phyloP scores from a whole-genome alignment of 768 basidiomycete species.

The Stropharia rugosoannulata region DNA sequence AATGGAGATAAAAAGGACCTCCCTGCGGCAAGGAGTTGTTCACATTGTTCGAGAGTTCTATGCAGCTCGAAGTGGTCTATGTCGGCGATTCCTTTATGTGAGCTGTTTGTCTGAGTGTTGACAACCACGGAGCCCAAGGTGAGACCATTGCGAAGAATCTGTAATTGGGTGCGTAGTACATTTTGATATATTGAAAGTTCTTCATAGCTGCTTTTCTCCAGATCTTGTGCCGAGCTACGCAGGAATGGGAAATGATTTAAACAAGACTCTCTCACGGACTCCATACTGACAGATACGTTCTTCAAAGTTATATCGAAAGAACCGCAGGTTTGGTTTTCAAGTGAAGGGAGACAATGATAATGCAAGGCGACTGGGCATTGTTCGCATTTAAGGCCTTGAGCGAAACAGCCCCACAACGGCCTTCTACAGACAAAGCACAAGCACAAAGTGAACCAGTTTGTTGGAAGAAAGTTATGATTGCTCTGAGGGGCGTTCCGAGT shows the following conservation, averaged over 20 bases:
- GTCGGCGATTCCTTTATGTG: slow-evolving; percentile 27
- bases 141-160: slow-evolving; percentile 66
- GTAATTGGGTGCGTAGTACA: slow-evolving; percentile 64
- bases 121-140: slow-evolving; percentile 65
- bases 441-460: slow-evolving; percentile 74
- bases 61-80: slow-evolving; percentile 65
- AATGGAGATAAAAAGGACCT: slow-evolving; percentile 41
- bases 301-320: slow-evolving; percentile 35
- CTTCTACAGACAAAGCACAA: slow-evolving; percentile 64
- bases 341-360: slow-evolving; percentile 39
- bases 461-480: slow-evolving; percentile 51
- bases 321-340: slow-evolving; percentile 36
- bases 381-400: slow-evolving; percentile 64
- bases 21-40: slow-evolving; percentile 45
- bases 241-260: slow-evolving; percentile 48
- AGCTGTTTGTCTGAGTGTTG: slow-evolving; percentile 28
- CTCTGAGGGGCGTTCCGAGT: slow-evolving; percentile 20
- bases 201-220: slow-evolving; percentile 57
- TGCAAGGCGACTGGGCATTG: slow-evolving; percentile 65
- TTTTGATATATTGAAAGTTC: slow-evolving; percentile 63
- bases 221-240: slow-evolving; percentile 41
- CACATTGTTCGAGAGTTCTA: slow-evolving; percentile 45
- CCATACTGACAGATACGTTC: slow-evolving; percentile 52
- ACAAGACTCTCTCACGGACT: slow-evolving; percentile 56
- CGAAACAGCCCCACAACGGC: slow-evolving; percentile 72